Percentiles rank a stretch among this genome's conserved stretches.
Conservation (phyloP, 495 filamentous ascomycete species). For the Aspergillus hancockii region DNA sequence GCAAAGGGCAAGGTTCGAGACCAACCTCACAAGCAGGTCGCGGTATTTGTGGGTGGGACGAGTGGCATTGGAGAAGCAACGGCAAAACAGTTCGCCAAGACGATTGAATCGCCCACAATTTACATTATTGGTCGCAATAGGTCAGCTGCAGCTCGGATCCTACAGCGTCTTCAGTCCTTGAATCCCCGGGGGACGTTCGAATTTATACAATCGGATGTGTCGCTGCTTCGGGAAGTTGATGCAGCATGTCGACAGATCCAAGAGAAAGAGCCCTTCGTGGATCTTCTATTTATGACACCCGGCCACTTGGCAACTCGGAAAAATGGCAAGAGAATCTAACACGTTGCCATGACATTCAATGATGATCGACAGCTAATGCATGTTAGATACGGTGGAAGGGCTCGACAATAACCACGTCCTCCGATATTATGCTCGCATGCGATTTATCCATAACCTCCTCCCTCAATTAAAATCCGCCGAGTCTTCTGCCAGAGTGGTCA, state of each 20-base stretch:
- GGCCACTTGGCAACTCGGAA: constrained; percentile 17
- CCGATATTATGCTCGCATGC: constrained; percentile 61
- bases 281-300: constrained; percentile 56
- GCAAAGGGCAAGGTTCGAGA: not conserved
- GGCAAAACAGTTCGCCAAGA: constrained; percentile 52
- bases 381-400: constrained; percentile 58
- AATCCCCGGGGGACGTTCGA: constrained; percentile 36
- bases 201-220: constrained; percentile 61
- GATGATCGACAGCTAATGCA: not conserved
- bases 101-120: constrained; percentile 38
- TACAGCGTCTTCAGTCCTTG: constrained; percentile 35
- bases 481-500: constrained; percentile 56
- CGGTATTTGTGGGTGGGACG: constrained; percentile 64
- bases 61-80: constrained; percentile 60
- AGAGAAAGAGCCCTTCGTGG: constrained; percentile 52
- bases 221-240: constrained; percentile 60
- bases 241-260: constrained; percentile 57
- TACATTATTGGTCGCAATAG: constrained; percentile 50
- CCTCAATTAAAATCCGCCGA: constrained; percentile 52
- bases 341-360: not conserved
- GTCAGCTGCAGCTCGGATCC: constrained; percentile 38
- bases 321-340: constrained; percentile 15
- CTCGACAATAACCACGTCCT: constrained; percentile 55
- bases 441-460: constrained; percentile 64
- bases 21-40: constrained; percentile 32